These are phyloP conservation scores for Tolypocladium album DNA, from an alignment of 2,329 filamentous ascomycete genomes.

Conservation along the genomic window DNA sequence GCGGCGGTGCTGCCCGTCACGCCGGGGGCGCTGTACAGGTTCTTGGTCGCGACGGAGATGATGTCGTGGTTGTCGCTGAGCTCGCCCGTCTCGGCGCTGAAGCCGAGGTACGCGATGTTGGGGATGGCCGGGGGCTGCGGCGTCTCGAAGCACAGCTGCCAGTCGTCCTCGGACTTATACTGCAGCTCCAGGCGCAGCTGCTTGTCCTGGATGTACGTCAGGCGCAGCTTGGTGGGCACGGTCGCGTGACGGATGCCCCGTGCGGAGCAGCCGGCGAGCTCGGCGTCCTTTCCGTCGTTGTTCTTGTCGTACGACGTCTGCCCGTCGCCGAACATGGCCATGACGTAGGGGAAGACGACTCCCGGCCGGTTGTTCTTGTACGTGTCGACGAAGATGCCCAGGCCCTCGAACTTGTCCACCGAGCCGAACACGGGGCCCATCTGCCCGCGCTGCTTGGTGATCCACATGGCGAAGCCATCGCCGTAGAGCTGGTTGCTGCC, in stretches of 20 bases:
- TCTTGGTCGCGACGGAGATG: slow-evolving; percentile 74
- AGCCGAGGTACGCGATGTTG: slow-evolving; percentile 61
- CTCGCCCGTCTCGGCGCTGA: slow-evolving; percentile 87
- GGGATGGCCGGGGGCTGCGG: slow-evolving; percentile 66
- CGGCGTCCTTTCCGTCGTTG: slow-evolving; percentile 86
- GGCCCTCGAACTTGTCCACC: slow-evolving; percentile 79
- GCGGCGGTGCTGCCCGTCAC: slow-evolving; percentile 20
- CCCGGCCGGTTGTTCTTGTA: slow-evolving; percentile 99
- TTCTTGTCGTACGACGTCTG: slow-evolving; percentile 82
- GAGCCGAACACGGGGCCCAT: slow-evolving; percentile 80
- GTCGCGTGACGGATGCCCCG: slow-evolving; percentile 74
- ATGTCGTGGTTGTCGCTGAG: slow-evolving; percentile 97
- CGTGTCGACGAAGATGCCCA: slow-evolving; percentile 94
- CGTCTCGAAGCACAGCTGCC: slow-evolving; percentile 80
- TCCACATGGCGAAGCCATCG: slow-evolving; percentile 96
- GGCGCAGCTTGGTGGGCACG: slow-evolving; percentile 70
- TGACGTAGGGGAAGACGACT: slow-evolving; percentile 91
- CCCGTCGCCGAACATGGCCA: slow-evolving; percentile 96
- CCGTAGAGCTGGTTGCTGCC: slow-evolving; percentile 85
- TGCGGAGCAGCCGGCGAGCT: slow-evolving; percentile 90
- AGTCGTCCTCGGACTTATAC: slow-evolving; percentile 84
- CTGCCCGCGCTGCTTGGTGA: slow-evolving; percentile 83
- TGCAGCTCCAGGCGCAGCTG: slow-evolving; percentile 81
- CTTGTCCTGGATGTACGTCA: slow-evolving; percentile 97
- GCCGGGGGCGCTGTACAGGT: slow-evolving; percentile 61